Base-by-base conservation (phyloP, 2,329 filamentous ascomycete genomes). In the Fonsecaea nubica region DNA sequence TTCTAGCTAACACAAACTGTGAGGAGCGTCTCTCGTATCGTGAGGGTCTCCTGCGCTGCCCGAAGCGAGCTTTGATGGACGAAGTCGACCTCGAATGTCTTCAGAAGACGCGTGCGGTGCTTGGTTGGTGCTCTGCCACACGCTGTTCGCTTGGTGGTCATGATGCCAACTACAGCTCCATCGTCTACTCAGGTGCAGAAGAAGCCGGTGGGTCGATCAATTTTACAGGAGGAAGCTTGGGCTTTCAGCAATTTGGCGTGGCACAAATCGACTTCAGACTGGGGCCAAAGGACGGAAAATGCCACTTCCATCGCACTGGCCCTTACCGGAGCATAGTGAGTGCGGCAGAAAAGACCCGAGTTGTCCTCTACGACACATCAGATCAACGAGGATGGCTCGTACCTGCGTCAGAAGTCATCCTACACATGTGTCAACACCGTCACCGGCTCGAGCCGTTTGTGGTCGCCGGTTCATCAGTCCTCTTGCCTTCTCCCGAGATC, bases 171-270 rank as follows among this genome's bases (percentile, higher is more conserved):
- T 45, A 45, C 42, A 10, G 9, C 5, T 15, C 38, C 38, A 40
- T 40, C 38, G 38, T n/a, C 5, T 40, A 40, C 38, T 40, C 38
- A 15, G 13, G 38, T 6, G 38, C 38, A 1, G 15, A 4, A 15
- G 38, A 40, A 15, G 38, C 42, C n/a, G 42, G n/a, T 9, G 18
- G 42, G n/a, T 45, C 42, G 42, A 6, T 45, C 40, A 45, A 9
- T 21, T 21, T 45, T 10, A n/a, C 42, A 45, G 42, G 42, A 45
- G 42, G 42, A 45, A 21, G n/a, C n/a, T 8, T 45, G 8, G 42
- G 42, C n/a, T 45, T 45, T 10, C 42, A 45, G n/a, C 42, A 45
- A 45, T 45, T 45, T 45, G 42, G 42, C n/a, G 42, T 21, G 42
- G 42, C 42, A n/a, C 42, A 45, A 7, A n/a, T 45, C 42, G 42